Conservation (phyloP, 805 yeast species). For the Cyberlindnera suaveolens region DNA sequence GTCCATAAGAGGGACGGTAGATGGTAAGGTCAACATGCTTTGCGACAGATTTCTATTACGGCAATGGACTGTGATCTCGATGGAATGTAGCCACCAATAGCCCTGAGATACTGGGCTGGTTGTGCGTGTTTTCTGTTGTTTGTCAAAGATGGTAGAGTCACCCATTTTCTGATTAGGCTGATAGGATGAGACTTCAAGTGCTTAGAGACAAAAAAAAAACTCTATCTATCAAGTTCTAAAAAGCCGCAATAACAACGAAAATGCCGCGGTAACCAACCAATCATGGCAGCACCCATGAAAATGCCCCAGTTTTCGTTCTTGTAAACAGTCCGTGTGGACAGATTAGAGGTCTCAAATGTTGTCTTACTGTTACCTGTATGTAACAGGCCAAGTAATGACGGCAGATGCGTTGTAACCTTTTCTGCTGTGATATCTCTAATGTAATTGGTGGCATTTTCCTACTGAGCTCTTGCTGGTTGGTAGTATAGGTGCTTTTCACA, state of each 20-base stretch:
- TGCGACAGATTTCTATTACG: too few species aligned
- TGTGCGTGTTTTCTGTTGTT: slow-evolving; percentile 15
- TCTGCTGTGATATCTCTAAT: too few species aligned
- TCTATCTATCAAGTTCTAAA: slow-evolving; percentile 21
- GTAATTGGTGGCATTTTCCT: too few species aligned
- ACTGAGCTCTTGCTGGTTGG: too few species aligned
- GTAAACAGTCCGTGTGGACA: slow-evolving; percentile 25
- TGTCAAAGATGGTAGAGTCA: slow-evolving; percentile 13
- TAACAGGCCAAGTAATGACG: slow-evolving; percentile 32
- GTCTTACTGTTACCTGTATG: slow-evolving; percentile 23
- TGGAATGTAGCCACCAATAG: slow-evolving; percentile 20
- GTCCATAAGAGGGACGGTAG: too few species aligned
- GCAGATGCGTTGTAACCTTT: slow-evolving; percentile 30
- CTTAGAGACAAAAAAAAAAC: slow-evolving; percentile 13
- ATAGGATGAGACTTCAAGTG: slow-evolving; percentile 10
- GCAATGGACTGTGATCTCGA: slow-evolving; percentile 24
- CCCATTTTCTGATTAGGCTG: slow-evolving; percentile 14
- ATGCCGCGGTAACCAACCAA: slow-evolving; percentile 41
- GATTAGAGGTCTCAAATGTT: slow-evolving; percentile 21
- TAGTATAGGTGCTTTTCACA: too few species aligned
- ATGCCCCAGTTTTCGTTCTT: slow-evolving; percentile 36
- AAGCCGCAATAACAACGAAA: slow-evolving; percentile 35
- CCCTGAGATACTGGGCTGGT: slow-evolving; percentile 9
- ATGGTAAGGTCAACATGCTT: too few species aligned
- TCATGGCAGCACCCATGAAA: slow-evolving; percentile 37